Percentiles rank a stretch among this genome's conserved stretches.
These are phyloP conservation scores for Miamiensis avidus DNA, from an alignment of 169 alveolate species.

Conservation along the genomic window DNA sequence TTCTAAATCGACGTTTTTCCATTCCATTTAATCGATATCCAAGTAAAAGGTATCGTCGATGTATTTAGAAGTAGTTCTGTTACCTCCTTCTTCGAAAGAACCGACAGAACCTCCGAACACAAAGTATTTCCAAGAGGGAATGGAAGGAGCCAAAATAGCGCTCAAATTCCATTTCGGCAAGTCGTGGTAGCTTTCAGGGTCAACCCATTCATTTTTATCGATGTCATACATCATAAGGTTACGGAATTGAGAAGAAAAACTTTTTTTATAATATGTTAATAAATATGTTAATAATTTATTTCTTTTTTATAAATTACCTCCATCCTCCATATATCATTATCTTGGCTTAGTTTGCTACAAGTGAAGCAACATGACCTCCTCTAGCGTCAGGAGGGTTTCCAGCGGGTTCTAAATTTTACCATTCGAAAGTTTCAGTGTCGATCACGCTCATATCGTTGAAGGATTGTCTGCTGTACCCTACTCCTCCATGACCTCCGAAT, in stretches of 20 bases:
- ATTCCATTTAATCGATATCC: slow-evolving; percentile 72
- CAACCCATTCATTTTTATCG: slow-evolving; percentile 90
- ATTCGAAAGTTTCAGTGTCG: slow-evolving; percentile 79
- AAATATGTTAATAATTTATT: too few relatives aligned
- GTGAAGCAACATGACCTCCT: slow-evolving; percentile 84
- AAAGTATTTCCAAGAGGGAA: slow-evolving; percentile 93
- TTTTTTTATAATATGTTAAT: too few relatives aligned
- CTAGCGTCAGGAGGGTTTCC: slow-evolving; percentile 89
- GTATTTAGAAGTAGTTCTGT: slow-evolving; percentile 79
- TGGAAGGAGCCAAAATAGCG: slow-evolving; percentile 91
- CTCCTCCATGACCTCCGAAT: slow-evolving; percentile 94
- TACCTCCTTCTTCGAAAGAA: slow-evolving; percentile 89
- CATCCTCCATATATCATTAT: slow-evolving; percentile 91
- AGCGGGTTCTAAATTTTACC: slow-evolving; percentile 83
- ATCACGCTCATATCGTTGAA: slow-evolving; percentile 89
- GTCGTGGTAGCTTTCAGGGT: slow-evolving; percentile 86
- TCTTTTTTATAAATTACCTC: too few relatives aligned
- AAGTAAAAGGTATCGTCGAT: slow-evolving; percentile 71
- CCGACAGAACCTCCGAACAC: slow-evolving; percentile 93
- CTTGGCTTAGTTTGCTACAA: slow-evolving; percentile 62
- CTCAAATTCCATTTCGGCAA: slow-evolving; percentile 93
- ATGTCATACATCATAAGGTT: slow-evolving; percentile 85
- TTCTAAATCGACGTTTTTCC: slow-evolving; percentile 71
- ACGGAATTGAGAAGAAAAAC: slow-evolving; percentile 85
- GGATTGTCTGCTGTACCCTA: slow-evolving; percentile 78